Base-by-base conservation (phyloP, 2,329 filamentous ascomycete species). In the Cytospora piceicola region DNA sequence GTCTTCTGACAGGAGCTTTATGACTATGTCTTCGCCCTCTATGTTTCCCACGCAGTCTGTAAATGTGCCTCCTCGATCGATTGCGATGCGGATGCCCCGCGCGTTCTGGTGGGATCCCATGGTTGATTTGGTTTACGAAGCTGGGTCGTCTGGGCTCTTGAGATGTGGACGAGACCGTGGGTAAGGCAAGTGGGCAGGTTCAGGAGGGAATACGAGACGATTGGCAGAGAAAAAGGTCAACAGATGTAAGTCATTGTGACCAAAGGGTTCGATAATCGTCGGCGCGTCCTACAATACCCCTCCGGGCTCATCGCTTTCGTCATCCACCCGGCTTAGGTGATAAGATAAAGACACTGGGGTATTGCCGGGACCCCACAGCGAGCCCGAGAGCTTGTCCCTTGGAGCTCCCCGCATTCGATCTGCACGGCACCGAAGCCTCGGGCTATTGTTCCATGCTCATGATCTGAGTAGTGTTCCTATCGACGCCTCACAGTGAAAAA, bases 31-130 rank as follows among this genome's bases (percentile, higher is more conserved):
- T 53, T 74, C 67, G 70, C 73, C 72, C 53, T 71, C 88, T 6
- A 90, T 86, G 72, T 94, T 94, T 70, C 92, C 93, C 24, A 96
- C 91, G 74, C 93, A 96, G 78, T 97, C 93, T 49, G 93, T 97
- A 76, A 97, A 97, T 32, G 93, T 96, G 65, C 93, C 93, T 70
- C 93, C 93, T 68, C 93, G 89, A 72, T 86, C 85, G 66, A 93
- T 93, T 70, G 90, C 90, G 71, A 93, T 92, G 74, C 89, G 88
- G 72, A 92, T 88, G 65, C 89, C 89, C 68, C 86, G 83, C 70
- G 78, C 74, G 58, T 75, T 77, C 24, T 72, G 62, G 58, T 70
- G 65, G 22, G 76, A 72, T 55, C 74, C 71, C 80, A 82, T 82
- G 15, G 34, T 70, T 22, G 22, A n/a, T 29, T 49, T 20, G 46